phyloP scores from a whole-genome alignment of 1,284 basidiomycete genomes.

The Coniophora puteana region DNA sequence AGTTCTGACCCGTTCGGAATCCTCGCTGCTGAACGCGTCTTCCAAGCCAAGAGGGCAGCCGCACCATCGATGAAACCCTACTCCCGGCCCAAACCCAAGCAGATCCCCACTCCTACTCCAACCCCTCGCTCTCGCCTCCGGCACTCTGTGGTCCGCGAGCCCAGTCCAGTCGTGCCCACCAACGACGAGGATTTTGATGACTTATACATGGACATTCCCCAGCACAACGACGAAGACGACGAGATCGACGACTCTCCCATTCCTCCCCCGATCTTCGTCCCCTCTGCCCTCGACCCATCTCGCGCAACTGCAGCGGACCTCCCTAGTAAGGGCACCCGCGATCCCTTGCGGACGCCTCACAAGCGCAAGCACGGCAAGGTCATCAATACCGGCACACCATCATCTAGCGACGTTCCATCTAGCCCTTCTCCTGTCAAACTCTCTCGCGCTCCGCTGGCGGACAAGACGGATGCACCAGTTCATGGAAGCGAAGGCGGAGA shows the following conservation, averaged over 20 bases:
- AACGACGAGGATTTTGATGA: constrained; percentile 29
- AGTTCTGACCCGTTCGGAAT: constrained; percentile 42
- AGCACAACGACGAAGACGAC: no score
- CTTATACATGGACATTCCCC: constrained; percentile 23
- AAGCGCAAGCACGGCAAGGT: constrained; percentile 20
- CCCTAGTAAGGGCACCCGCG: constrained; percentile 7
- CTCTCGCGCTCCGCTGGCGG: constrained; percentile 9
- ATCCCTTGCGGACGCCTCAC: constrained; percentile 26
- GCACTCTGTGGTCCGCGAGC: constrained; percentile 8
- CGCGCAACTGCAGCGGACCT: constrained; percentile 5
- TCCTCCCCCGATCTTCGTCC: constrained; percentile 2
- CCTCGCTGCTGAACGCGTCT: constrained; percentile 34
- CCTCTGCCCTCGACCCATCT: constrained; percentile 1
- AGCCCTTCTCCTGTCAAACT: constrained; percentile 27
- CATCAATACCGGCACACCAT: constrained; percentile 10
- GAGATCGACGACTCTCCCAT: constrained; percentile 12
- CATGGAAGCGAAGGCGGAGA: constrained; percentile 11
- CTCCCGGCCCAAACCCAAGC: constrained; percentile 8
- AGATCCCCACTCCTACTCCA: constrained; percentile 10
- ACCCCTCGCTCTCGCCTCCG: constrained; percentile 20
- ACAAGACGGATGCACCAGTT: neutral
- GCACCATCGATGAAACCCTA: constrained; percentile 1
- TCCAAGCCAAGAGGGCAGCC: constrained; percentile 25
- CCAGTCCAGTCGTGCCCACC: constrained; percentile 19
- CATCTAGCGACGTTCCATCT: constrained; percentile 13